Percentiles rank a stretch among this genome's conserved stretches.
Evolutionary conservation across 2,329 filamentous ascomycete species (phyloP).

Genomic region (Aplosporella prunicola): DNA sequence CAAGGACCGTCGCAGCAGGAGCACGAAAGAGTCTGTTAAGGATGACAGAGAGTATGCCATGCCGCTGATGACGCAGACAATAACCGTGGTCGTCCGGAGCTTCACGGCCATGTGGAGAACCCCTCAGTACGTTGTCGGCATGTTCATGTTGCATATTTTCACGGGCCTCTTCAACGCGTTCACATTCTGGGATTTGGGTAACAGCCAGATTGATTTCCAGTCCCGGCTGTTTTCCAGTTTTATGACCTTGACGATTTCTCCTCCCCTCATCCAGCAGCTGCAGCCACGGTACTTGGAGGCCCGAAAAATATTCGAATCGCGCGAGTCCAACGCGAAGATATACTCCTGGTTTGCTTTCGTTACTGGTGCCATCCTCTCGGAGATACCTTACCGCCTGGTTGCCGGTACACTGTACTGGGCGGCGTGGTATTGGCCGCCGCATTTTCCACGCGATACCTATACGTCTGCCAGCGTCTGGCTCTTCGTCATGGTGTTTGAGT

Average conservation of each 20-base stretch:
- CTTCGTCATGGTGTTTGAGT: constrained; percentile 55
- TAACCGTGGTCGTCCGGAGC: constrained; percentile 36
- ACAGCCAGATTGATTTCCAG: constrained; percentile 34
- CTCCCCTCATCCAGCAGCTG: constrained; percentile 66
- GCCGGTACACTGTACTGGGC: constrained; percentile 55
- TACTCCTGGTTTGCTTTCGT: constrained; percentile 68
- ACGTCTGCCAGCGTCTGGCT: constrained; percentile 54
- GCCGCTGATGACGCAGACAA: constrained; percentile 32
- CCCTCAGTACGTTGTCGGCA: constrained; percentile 56
- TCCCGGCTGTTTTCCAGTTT: constrained; percentile 67
- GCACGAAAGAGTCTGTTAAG: constrained; percentile 25
- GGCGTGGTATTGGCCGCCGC: constrained; percentile 44
- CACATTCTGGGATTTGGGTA: constrained; percentile 39
- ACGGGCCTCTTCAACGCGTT: constrained; percentile 42
- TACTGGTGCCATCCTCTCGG: constrained; percentile 55
- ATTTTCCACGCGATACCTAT: constrained; percentile 47
- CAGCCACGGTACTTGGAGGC: constrained; percentile 62
- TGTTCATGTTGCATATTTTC: constrained; percentile 47
- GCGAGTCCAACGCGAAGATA: constrained; percentile 69
- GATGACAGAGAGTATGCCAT: constrained; percentile 38
- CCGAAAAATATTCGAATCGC: constrained; percentile 57
- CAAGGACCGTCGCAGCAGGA: constrained; percentile 22
- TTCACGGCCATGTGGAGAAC: constrained; percentile 57
- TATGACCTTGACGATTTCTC: constrained; percentile 65
- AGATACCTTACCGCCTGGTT: constrained; percentile 60